These are phyloP conservation scores for Nakaseomyces kungkrabaensis DNA, from an alignment of 1,139 yeast species.

Conservation along the genomic window DNA sequence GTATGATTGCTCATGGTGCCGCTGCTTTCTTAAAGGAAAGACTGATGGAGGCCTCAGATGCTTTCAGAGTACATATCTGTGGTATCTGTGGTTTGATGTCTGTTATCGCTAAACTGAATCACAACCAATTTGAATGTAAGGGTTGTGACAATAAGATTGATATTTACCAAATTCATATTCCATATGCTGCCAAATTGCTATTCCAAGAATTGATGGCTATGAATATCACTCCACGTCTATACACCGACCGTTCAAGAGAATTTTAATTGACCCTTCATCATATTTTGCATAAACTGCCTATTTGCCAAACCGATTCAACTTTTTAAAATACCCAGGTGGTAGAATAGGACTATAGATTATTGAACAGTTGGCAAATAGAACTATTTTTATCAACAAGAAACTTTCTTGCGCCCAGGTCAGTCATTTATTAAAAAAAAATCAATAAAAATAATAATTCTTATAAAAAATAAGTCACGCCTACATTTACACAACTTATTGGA, in stretches of 20 bases:
- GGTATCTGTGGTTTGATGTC: constrained; percentile 97
- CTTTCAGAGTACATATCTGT: constrained; percentile 95
- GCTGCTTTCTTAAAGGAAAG: constrained; percentile 96
- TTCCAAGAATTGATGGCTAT: constrained; percentile 99
- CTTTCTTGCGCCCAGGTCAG: not conserved
- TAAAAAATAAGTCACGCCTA: not conserved
- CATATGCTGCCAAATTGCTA: constrained; percentile 91
- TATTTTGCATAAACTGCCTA: not conserved
- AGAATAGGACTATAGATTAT: not conserved
- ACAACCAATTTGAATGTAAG: constrained; percentile 96
- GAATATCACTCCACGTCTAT: constrained; percentile 86
- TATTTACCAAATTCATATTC: constrained; percentile 93
- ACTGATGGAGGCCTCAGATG: constrained; percentile 97
- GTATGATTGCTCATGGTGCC: constrained; percentile 97
- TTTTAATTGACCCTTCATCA: constrained; percentile 12
- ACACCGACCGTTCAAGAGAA: constrained; percentile 47
- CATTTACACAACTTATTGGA: not conserved
- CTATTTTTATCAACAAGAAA: not conserved
- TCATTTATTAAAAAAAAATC: not conserved
- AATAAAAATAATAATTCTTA: too few species aligned
- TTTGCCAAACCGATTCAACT: not conserved
- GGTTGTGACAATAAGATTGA: constrained; percentile 97
- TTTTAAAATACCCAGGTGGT: constrained; percentile 1
- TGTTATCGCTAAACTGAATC: constrained; percentile 92
- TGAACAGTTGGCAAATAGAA: not conserved